A percentile compares a stretch with the other conserved stretches of the same genome.
phyloP scores from a whole-genome alignment of 345 rosid genomes.

The Populus tremula region DNA sequence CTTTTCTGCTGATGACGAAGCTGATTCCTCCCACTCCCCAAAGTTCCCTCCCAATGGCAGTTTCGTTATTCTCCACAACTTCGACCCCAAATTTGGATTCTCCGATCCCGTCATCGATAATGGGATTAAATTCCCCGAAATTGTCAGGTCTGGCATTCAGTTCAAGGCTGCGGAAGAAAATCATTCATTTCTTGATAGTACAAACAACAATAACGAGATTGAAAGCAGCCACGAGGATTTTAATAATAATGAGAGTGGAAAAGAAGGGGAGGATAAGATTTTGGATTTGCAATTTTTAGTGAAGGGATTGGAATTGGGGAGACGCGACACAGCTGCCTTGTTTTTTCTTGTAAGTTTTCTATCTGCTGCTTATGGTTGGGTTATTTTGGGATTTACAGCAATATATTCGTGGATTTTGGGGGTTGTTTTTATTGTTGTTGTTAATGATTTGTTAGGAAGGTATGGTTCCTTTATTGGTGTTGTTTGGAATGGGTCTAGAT shows the following conservation, averaged over 20 bases:
- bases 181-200: not conserved
- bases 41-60: slow-evolving; percentile 55
- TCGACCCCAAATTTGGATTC: slow-evolving; percentile 51
- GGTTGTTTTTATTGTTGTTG: slow-evolving; percentile 62
- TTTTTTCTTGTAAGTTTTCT: slow-evolving; percentile 67
- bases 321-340: slow-evolving; percentile 65
- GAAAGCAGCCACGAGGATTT: slow-evolving; percentile 19
- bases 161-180: slow-evolving; percentile 30
- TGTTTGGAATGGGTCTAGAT: slow-evolving; percentile 69
- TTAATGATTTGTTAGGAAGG: slow-evolving; percentile 63
- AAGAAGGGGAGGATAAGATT: slow-evolving; percentile 37
- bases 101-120: slow-evolving; percentile 50
- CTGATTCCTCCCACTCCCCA: slow-evolving; percentile 44
- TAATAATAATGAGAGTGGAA: slow-evolving; percentile 18
- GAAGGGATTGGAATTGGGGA: slow-evolving; percentile 68
- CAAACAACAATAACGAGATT: slow-evolving; percentile 9
- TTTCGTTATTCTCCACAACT: slow-evolving; percentile 47
- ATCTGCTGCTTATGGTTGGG: slow-evolving; percentile 92
- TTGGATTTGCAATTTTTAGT: slow-evolving; percentile 59
- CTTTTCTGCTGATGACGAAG: slow-evolving; percentile 69
- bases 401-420: slow-evolving; percentile 80
- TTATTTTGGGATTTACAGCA: slow-evolving; percentile 77
- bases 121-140: slow-evolving; percentile 51
- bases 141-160: slow-evolving; percentile 52
- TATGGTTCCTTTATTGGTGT: slow-evolving; percentile 48